Base-by-base conservation (phyloP, 805 yeast genomes). In the Candida awuae region DNA sequence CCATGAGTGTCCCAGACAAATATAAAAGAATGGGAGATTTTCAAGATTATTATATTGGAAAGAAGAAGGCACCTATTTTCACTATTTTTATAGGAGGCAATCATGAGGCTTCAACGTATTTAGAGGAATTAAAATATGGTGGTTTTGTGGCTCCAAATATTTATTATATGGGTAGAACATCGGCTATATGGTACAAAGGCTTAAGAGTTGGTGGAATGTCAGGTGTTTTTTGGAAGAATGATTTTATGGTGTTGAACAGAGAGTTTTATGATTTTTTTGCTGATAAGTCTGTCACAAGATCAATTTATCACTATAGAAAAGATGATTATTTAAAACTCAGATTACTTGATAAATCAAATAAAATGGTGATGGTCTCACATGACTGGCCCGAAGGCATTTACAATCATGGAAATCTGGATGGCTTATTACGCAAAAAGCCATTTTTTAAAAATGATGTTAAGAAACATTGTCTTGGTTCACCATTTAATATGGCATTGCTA, bases 81-180 rank as follows among this genome's bases (percentile, higher is more conserved):
- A 90, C 97, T 0, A 49, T 92, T 0, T 82, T 90, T 48, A 75
- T 92, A 30, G 97, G 98, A 3, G 98, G 98, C 0, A 92, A 92
- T 59, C 98, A 92, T 54, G 98, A 92, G 55, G 78, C 92, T 4
- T 84, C 94, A 42, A 75, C 79, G 43, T 84, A 83, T 55, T 54
- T 92, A 45, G 65, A 72, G 44, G 86, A 83, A 49, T 61, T 88
- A 42, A 75, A 73, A 43, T 72, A 70, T 55, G 98, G 98, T 10
- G 98, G 98, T 0, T 92, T 90, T 84, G 88, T 84, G 1, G 94
- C 95, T 1, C 84, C 86, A 1, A 79, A 81, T 46, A 84, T 92
- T 12, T 92, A 80, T 58, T 92, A 77, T 54, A 53, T 92, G 50
- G 98, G 98, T 0, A 74, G 75, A 31, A 72, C 80, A 15, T 85